Evolutionary conservation across 2,329 filamentous ascomycete genomes (phyloP), one percentile per base, ranked within the genome.

Genomic region (Fusarium zealandicum): DNA sequence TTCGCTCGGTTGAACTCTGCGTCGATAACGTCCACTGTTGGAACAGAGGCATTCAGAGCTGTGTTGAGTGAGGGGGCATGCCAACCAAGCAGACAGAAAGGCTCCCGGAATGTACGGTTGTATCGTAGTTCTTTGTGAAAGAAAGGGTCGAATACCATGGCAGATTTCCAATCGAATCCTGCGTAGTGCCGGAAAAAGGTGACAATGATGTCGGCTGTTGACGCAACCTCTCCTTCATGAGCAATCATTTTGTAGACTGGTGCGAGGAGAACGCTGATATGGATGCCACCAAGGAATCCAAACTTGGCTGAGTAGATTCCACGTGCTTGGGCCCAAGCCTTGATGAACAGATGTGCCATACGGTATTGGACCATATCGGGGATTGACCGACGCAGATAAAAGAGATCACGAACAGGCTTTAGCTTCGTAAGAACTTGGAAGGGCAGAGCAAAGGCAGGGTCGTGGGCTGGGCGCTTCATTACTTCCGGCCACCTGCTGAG

Each of bases 141-240:
- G 58, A 82, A 82, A 0, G 84, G 82, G 65, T 90, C 86, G 57
- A 81, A 84, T 0, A 83, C 80, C 30, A 82, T 72, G 1, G 81
- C 70, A 7, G 71, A 74, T 17, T 75, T 69, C 85, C 85, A 90
- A 66, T 87, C 75, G 53, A 88, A 86, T 2, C 67, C 61, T 2
- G 84, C 78, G 64, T 90, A 90, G 67, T 89, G 79, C 13, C 74
- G 63, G 68, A 89, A 89, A 69, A 90, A 90, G 0, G 82, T 82
- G 1, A 70, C 64, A 2, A 89, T 67, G 8, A 89, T 73, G 38
- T 83, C 80, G 1, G 79, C 69, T 1, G 81, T 75, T 1, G 80
- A 78, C 1, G 79, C 65, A 0, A 66, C 45, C 14, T 70, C 69
- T 8, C 63, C 64, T 9, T 75, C 57, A 4, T 71, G 70, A 22